Percentiles rank a stretch among this genome's conserved stretches.
Conservation (phyloP, 495 filamentous ascomycete genomes). For the Daldinia loculata region DNA sequence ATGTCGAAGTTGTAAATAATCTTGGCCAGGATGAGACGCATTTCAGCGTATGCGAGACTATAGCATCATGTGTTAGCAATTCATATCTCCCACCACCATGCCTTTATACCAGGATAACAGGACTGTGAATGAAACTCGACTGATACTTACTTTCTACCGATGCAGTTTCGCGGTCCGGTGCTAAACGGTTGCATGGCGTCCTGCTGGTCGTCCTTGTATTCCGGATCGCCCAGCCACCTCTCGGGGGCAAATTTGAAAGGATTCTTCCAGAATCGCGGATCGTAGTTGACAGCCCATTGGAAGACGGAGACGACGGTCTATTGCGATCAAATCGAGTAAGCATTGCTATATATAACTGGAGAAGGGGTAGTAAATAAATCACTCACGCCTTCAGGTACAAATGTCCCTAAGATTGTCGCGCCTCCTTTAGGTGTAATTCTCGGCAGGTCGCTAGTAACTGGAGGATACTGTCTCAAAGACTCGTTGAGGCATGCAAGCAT, state of each 20-base stretch:
- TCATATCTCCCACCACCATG: not conserved
- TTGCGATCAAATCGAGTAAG: not conserved
- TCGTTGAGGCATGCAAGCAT: slow-evolving; percentile 61
- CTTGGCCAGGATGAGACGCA: slow-evolving; percentile 60
- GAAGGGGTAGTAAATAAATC: not conserved
- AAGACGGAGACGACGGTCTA: slow-evolving; percentile 62
- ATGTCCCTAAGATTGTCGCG: slow-evolving; percentile 54
- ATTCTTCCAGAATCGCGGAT: slow-evolving; percentile 51
- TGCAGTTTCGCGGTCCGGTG: slow-evolving; percentile 62
- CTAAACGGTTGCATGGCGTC: slow-evolving; percentile 63
- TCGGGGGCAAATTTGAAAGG: slow-evolving; percentile 61
- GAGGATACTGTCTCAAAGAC: slow-evolving; percentile 59
- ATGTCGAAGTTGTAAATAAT: slow-evolving; percentile 63
- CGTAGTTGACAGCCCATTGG: slow-evolving; percentile 57
- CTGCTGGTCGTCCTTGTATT: slow-evolving; percentile 55
- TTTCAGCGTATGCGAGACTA: slow-evolving; percentile 62
- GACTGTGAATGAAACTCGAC: not conserved
- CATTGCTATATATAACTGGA: not conserved
- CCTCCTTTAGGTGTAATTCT: slow-evolving; percentile 56
- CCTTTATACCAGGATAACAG: not conserved
- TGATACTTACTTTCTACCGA: slow-evolving; percentile 61
- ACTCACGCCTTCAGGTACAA: slow-evolving; percentile 53
- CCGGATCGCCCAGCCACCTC: slow-evolving; percentile 54
- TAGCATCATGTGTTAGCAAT: slow-evolving; percentile 11
- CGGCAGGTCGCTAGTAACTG: slow-evolving; percentile 55